A percentile compares a stretch with the other conserved stretches of the same genome.
These are phyloP conservation scores for Mallotus japonicus DNA, from an alignment of 441 rosid genomes.

Conservation along the genomic window DNA sequence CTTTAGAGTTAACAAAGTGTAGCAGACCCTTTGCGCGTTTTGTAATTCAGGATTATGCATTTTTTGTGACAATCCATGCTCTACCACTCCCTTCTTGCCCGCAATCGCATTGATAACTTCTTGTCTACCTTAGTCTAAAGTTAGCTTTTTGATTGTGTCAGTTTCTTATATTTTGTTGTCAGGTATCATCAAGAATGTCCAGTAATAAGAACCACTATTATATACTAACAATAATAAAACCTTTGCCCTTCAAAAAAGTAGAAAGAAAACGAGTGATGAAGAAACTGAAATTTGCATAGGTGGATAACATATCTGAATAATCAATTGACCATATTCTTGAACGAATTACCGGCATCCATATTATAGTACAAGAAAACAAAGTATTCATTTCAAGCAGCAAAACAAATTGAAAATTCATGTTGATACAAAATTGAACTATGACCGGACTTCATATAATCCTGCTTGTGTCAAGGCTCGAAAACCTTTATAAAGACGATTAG, in stretches of 20 bases:
- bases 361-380: neutral
- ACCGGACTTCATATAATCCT: slow-evolving; percentile 73
- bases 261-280: neutral
- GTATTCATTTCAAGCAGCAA: neutral
- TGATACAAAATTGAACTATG: slow-evolving; percentile 36
- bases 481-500: slow-evolving; percentile 81
- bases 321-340: neutral
- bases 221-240: neutral
- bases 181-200: no score
- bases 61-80: no score
- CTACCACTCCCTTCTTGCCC: no score
- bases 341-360: neutral
- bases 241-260: neutral
- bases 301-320: neutral
- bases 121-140: no score
- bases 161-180: no score
- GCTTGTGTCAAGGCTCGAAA: slow-evolving; percentile 83
- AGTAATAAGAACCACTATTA: neutral
- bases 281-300: neutral
- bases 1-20: no score
- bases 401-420: neutral
- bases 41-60: slow-evolving; percentile 3
- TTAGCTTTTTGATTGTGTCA: no score
- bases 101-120: no score
- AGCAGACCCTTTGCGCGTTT: no score